A percentile compares a stretch with the other conserved stretches of the same genome.
Conservation (phyloP, 306 rosid genomes). For the Quercus agrifolia region DNA sequence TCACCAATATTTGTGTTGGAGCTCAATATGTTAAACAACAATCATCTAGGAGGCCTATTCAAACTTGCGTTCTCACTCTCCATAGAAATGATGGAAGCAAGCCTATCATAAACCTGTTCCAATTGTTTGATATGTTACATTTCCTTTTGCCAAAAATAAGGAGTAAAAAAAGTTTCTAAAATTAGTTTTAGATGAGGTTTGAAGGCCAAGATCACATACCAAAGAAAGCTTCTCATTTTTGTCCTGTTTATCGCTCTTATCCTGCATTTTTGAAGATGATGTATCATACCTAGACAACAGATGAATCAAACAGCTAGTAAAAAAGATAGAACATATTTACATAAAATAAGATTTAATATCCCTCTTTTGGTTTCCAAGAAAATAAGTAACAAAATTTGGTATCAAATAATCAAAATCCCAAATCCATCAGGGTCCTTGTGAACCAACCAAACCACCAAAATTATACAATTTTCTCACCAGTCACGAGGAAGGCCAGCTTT, state of each 20-base stretch:
- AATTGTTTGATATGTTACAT: conserved; percentile 1
- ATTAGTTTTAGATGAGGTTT: neutral
- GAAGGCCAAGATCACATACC: conserved; percentile 35
- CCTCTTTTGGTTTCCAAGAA: neutral
- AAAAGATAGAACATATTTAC: neutral
- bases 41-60: conserved; percentile 47
- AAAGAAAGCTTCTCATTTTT: conserved; percentile 49
- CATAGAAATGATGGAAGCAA: conserved; percentile 75
- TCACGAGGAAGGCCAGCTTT: conserved; percentile 97
- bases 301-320: conserved; percentile 2
- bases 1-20: neutral
- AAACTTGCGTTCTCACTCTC: conserved; percentile 74
- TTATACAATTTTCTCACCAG: conserved; percentile 47
- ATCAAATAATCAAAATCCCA: neutral
- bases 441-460: conserved; percentile 4
- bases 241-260: conserved; percentile 28
- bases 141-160: neutral
- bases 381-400: neutral
- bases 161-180: neutral
- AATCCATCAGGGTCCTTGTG: neutral
- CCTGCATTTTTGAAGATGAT: conserved; percentile 29
- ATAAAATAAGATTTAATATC: neutral
- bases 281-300: conserved; percentile 64
- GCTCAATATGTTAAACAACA: neutral
- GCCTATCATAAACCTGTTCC: conserved; percentile 67